Evolutionary conservation across 2,329 filamentous ascomycete genomes (phyloP), one percentile per base, ranked within the genome.

Genomic region (Monilinia polystroma): DNA sequence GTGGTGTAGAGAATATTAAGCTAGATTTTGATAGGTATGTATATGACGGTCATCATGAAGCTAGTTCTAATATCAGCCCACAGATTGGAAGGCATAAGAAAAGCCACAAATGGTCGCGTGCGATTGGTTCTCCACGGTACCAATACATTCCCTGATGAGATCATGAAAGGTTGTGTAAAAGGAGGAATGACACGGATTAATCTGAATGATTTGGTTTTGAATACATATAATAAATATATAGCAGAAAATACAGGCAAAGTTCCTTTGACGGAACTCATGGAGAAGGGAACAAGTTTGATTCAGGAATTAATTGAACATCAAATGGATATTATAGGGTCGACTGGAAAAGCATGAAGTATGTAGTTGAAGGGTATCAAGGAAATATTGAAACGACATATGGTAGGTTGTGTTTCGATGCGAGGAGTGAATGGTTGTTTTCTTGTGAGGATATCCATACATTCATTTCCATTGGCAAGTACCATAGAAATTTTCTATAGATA

Each of bases 51-150:
- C 1, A 7, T 26, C 8, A 3, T 10, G 10, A 38, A 8, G 16
- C 45, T 14, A 6, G 41, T 16, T 43, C 41, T 62, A 38, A 62
- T 12, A 12, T 6, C 8, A 1, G 3, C 38, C 1, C 14, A n/a
- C 62, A 65, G 63, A 65, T 53, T 65, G 11, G 68, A 70, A 55
- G 67, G 68, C 26, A 68, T 73, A 3, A 56, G 66, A 60, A 65
- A 72, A 43, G 70, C 67, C 0, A 75, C 76, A 20, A 75, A 76
- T 1, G 78, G 78, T 1, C 78, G 80, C 26, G 82, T 84, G 0
- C 69, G 77, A 18, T 74, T 84, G 26, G 84, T 83, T 2, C 75
- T 87, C 43, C 85, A 87, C 70, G 85, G 85, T 1, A 86, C 84
- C 0, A 85, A 85, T 82, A 66, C 65, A 51, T 86, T 86, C 68